Evolutionary conservation across 1,139 yeast species (phyloP), one percentile per base, ranked within the genome.

Genomic region (Kodamaea plutei): DNA sequence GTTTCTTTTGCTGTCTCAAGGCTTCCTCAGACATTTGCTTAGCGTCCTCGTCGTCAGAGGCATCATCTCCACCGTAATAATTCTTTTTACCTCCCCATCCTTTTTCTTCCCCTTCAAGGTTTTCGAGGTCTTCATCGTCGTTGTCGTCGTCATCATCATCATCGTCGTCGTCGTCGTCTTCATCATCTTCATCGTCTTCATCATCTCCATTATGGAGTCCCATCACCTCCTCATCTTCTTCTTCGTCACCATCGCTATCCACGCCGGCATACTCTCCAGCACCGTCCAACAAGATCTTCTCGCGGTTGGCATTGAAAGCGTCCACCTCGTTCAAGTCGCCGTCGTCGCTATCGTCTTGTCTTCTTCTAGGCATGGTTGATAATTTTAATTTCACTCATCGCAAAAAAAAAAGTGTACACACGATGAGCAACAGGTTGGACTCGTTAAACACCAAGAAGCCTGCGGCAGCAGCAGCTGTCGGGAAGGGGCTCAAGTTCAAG

Each of bases 21-120:
- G 97, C 97, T 59, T 91, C 97, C 44, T 79, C 79, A 35, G 93
- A 91, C 62, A 88, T 82, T 39, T 76, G 79, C 39, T 76, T 79
- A 5, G 85, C 84, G 28, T 79, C 83, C 38, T 82, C 95, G 23
- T 80, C 87, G 40, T 83, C 87, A 36, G 72, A 76, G 25, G 58
- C 71, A 18, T 82, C 89, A 20, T 93, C 96, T 35, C 94, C 95
- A 31, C 80, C 81, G 47, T 76, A 91, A 56, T 87, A 89, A 45
- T 84, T 80, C 41, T 74, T 71, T 17, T 77, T 71, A 3, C 74
- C 64, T 29, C 98, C 97, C 97, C 98, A 89, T 6, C 83, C 83
- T 36, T 67, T 68, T 14, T 52, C 64, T 19, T 69, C 80, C 21
- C 70, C 78, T 4, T 69, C 80, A 8, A 45, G 57, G 7, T 69